A percentile compares a stretch with the other conserved stretches of the same genome.
Conservation (phyloP, 2,329 filamentous ascomycete species). For the Alternaria longipes region DNA sequence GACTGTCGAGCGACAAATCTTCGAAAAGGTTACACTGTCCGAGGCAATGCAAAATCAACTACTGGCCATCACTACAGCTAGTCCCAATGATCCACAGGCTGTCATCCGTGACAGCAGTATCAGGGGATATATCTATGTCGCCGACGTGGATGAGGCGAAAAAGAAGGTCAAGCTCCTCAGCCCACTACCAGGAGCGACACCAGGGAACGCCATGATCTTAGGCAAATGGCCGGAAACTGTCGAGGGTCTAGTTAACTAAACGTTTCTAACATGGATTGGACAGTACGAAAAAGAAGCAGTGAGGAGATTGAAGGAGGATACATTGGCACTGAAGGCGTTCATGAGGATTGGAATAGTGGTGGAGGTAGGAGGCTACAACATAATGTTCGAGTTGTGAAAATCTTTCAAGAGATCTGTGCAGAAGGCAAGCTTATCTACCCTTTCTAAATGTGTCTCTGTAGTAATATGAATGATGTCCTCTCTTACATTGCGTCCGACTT, state of each 20-base stretch:
- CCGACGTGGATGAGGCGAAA: conserved; percentile 87
- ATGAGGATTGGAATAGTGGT: neutral
- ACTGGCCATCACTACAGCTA: conserved; percentile 83
- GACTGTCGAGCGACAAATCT: conserved; percentile 51
- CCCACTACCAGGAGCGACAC: conserved; percentile 83
- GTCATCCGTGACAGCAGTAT: conserved; percentile 82
- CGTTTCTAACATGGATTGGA: neutral
- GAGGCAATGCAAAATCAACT: conserved; percentile 80
- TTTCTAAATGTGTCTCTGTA: neutral
- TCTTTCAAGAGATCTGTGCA: neutral
- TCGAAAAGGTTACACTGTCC: conserved; percentile 72
- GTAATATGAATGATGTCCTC: neutral
- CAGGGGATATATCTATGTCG: conserved; percentile 92
- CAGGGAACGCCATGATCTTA: conserved; percentile 81
- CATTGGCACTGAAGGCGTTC: neutral
- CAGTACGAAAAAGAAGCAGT: neutral
- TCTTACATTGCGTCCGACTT: neutral
- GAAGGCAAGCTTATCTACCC: neutral
- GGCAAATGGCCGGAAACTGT: conserved; percentile 87
- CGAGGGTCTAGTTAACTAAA: conserved; percentile 70
- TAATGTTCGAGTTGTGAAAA: neutral
- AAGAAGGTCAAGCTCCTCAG: conserved; percentile 82
- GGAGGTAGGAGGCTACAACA: neutral
- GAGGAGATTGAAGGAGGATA: neutral
- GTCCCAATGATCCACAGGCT: conserved; percentile 72